Percentiles rank a stretch among this genome's conserved stretches.
Conservation (phyloP, 106 monocot genomes). For the Dioscorea dumetorum region DNA sequence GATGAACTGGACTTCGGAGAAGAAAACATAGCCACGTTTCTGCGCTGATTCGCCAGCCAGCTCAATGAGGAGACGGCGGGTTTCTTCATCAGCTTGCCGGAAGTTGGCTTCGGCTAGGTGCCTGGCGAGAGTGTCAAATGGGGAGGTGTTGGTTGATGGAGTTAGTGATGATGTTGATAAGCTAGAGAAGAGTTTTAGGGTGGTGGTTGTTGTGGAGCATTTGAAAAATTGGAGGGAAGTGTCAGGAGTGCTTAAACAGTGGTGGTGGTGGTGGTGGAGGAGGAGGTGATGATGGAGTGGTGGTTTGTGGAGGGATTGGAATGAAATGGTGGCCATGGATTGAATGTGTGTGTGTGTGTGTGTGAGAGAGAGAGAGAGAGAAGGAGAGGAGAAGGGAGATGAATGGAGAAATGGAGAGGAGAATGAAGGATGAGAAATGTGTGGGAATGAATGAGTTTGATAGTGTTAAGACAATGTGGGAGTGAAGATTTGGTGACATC, state of each 20-base stretch:
- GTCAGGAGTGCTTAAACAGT: constrained; percentile 1
- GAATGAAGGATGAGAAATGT: not conserved
- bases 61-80: constrained; percentile 77
- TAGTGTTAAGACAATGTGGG: not conserved
- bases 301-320: constrained; percentile 29
- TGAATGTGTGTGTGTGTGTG: constrained; percentile 6
- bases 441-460: not conserved
- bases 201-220: not conserved
- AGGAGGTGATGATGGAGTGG: constrained; percentile 17
- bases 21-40: constrained; percentile 93
- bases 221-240: too few species aligned
- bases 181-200: constrained; percentile 22
- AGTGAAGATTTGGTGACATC: constrained; percentile 2
- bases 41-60: constrained; percentile 73
- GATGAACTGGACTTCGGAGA: constrained; percentile 95
- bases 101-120: constrained; percentile 57
- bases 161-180: constrained; percentile 21
- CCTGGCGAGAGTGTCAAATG: constrained; percentile 48
- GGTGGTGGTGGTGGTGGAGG: constrained; percentile 16
- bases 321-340: constrained; percentile 32
- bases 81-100: constrained; percentile 81
- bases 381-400: not conserved
- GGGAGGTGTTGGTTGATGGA: constrained; percentile 22
- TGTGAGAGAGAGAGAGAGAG: not conserved
- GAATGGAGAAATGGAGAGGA: not conserved